Base-by-base conservation (phyloP, 306 rosid genomes). In the Trifolium fragiferum region DNA sequence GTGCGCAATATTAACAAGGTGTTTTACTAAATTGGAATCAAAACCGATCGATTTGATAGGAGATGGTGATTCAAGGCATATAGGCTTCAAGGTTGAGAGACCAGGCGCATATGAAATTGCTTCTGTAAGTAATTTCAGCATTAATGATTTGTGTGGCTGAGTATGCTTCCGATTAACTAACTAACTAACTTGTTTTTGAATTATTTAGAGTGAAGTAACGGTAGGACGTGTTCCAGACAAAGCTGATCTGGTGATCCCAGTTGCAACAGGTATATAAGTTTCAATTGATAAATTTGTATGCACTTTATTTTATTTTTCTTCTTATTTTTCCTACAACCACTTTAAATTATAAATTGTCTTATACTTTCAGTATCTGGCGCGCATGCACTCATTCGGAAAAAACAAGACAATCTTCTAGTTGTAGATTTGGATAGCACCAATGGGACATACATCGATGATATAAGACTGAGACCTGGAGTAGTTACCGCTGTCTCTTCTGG, bases 401-500 rank as follows among this genome's bases (percentile, higher is more conserved):
- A 81, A 80, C 86, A 81, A 57, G 96, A 87, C 32, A 90, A 67
- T 63, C 94, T 89, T 33, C 76, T 88, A 72, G 88, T 93, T 18
- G 90, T 89, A 55, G 98, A 93, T 83, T 86, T 93, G 78, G 96
- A 88, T 69, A 93, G 97, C 90, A 93, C 97, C 44, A 93, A 93
- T 72, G 98, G 98, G 38, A 93, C 98, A 40, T 93, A 86, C 80
- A 76, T 93, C 19, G 78, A 87, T 69, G 96, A 89, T n/a, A 86
- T 68, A 82, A 72, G 92, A 67, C 83, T 93, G 69, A 84, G 65
- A 67, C 91, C 97, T 33, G 96, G 98, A 79, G 94, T 83, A 18
- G 85, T 75, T 76, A 75, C 90, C 67, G 41, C 80, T 38, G 80
- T 74, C 33, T 74, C 90, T 63, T 54, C 96, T 35, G 97, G 98